Percentiles rank a stretch among this genome's conserved stretches.
Conservation (phyloP, 108 stramenopile genomes). For the Cylindrotheca closterium region DNA sequence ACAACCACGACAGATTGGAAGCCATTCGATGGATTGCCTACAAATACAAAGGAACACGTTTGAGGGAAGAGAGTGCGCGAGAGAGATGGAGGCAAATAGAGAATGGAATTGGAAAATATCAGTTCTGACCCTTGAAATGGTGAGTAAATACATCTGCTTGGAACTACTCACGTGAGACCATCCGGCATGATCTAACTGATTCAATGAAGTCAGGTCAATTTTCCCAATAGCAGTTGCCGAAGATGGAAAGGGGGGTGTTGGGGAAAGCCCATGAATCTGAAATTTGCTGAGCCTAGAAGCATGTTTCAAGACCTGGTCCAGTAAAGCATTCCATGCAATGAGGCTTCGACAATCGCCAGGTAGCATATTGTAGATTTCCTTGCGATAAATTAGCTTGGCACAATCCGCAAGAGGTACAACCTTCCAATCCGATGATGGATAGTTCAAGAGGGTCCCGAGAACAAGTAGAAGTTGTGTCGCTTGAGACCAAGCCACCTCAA, state of each 20-base stretch:
- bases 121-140: no score
- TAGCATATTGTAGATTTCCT: constrained; percentile 31
- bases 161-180: constrained; percentile 28
- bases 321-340: constrained; percentile 50
- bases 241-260: constrained; percentile 34
- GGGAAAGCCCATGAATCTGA: neutral
- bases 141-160: neutral
- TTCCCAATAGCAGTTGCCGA: constrained; percentile 42
- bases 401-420: constrained; percentile 56
- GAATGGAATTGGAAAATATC: no score
- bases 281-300: constrained; percentile 12
- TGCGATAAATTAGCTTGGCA: constrained; percentile 55
- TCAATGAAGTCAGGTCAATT: constrained; percentile 26
- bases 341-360: constrained; percentile 38
- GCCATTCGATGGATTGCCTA: constrained; percentile 51
- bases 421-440: constrained; percentile 47
- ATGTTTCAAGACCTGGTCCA: constrained; percentile 44
- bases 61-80: no score
- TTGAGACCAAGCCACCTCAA: constrained; percentile 51
- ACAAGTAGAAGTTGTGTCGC: constrained; percentile 56
- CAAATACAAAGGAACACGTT: neutral
- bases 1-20: constrained; percentile 51
- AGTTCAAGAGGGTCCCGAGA: constrained; percentile 37
- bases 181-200: constrained; percentile 36
- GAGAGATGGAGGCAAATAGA: no score